Conservation (phyloP, 2,329 filamentous ascomycete species). For the Aspergillus transmontanensis region DNA sequence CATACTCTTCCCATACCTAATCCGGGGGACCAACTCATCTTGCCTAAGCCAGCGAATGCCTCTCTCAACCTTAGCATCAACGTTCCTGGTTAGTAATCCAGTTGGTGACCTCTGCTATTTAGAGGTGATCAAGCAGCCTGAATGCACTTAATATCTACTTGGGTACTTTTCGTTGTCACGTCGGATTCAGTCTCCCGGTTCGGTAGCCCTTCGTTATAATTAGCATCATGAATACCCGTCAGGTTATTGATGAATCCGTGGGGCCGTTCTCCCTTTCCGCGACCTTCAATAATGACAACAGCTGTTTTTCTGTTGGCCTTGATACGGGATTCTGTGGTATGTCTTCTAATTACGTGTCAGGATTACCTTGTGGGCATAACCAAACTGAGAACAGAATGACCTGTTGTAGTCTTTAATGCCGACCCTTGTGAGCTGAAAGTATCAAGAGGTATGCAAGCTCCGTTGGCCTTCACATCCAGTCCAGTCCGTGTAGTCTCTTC, state of each 20-base stretch:
- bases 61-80: background rate
- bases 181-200: background rate
- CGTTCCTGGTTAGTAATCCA: background rate
- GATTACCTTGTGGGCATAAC: conserved; percentile 6
- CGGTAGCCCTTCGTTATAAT: conserved; percentile 7
- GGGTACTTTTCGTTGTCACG: background rate
- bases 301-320: conserved; percentile 83
- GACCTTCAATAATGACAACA: conserved; percentile 82
- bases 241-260: conserved; percentile 75
- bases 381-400: conserved; percentile 20
- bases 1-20: background rate
- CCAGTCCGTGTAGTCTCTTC: background rate
- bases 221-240: conserved; percentile 79
- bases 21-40: background rate
- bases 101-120: background rate
- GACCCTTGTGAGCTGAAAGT: conserved; percentile 71
- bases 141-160: background rate
- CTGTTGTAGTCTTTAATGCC: conserved; percentile 67
- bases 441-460: conserved; percentile 53
- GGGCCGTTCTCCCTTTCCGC: conserved; percentile 77
- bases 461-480: background rate
- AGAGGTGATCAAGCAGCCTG: background rate
- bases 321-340: conserved; percentile 83
- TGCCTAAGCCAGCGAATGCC: background rate
- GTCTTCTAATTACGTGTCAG: conserved; percentile 29